Evolutionary conservation across 1,284 basidiomycete species (phyloP), one percentile per base, ranked within the genome.

Genomic region (Leccinum pachyderme): DNA sequence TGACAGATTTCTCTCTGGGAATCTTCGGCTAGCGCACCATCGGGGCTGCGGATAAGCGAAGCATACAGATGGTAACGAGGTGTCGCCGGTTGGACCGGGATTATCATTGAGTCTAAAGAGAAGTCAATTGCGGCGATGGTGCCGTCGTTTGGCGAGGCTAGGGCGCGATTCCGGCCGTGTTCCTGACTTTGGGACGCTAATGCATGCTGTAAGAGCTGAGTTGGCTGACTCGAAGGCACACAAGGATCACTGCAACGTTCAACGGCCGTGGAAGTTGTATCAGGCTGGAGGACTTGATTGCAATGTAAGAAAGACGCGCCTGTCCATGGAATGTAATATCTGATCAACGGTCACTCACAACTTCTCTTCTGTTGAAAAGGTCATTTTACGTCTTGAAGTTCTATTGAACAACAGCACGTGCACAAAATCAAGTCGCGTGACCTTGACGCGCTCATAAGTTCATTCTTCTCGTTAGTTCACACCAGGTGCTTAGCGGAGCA

Each of bases 31-130:
- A 67, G 61, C 12, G 50, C 52, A 3, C 43, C 47, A 37, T 54
- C 48, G 6, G 56, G 49, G 33, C 67, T 62, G 55, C 84, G 78
- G 2, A 79, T 59, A 54, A 79, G 79, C 0, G 77, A 80, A 8
- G 79, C 82, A 55, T 81, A 77, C 54, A 82, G 75, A 61, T 81
- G 77, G 67, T 86, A 85, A 51, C 73, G 73, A 33, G 79, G 73
- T 22, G 69, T 61, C 37, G 46, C 60, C 28, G 56, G 55, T 55
- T 52, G 59, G 18, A 32, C 55, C 52, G 61, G 73, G 53, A 59
- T 61, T 56, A 61, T 58, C 37, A 52, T 64, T 12, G 64, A 70
- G 60, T 68, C 61, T 47, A 58, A 51, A 4, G 68, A 70, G 51
- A 66, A 61, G 48, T 70, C 59, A 2, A 50, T 39, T 39, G 49